phyloP scores from a whole-genome alignment of 2,329 filamentous ascomycete genomes.

The Trichoderma breve region DNA sequence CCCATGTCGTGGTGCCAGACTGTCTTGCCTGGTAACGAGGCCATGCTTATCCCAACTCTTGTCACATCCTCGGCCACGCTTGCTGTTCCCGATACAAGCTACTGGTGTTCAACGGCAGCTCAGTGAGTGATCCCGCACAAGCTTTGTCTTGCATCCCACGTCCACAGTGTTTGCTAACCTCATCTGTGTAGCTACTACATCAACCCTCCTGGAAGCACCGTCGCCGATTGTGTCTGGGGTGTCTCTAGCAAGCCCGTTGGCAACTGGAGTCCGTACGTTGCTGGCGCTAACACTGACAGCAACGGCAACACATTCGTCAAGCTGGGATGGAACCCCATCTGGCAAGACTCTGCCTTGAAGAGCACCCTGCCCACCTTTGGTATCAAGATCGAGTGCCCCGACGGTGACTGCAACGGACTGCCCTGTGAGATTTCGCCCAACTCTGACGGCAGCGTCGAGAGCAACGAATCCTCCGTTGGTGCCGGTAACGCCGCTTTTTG shows the following conservation, averaged over 20 bases:
- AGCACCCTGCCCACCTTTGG: constrained; percentile 62
- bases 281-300: constrained; percentile 67
- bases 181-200: constrained; percentile 62
- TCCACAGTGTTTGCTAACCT: not conserved
- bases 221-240: constrained; percentile 71
- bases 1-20: constrained; percentile 75
- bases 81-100: constrained; percentile 66
- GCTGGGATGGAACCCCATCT: constrained; percentile 76
- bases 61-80: constrained; percentile 57
- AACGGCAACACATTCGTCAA: constrained; percentile 70
- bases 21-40: constrained; percentile 74
- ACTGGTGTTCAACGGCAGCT: constrained; percentile 71
- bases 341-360: constrained; percentile 54
- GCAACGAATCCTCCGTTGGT: constrained; percentile 53
- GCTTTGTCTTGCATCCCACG: no score
- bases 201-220: constrained; percentile 67
- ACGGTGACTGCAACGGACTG: constrained; percentile 66
- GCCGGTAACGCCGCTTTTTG: constrained; percentile 71
- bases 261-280: constrained; percentile 77
- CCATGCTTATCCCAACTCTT: constrained; percentile 78
- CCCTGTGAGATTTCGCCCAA: constrained; percentile 70
- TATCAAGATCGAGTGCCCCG: constrained; percentile 67
- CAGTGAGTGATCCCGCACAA: constrained; percentile 54
- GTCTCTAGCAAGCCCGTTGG: constrained; percentile 59
- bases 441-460: constrained; percentile 58